Evolutionary conservation across 257 asterid species (phyloP).

Genomic region (Solanum clarkiae): DNA sequence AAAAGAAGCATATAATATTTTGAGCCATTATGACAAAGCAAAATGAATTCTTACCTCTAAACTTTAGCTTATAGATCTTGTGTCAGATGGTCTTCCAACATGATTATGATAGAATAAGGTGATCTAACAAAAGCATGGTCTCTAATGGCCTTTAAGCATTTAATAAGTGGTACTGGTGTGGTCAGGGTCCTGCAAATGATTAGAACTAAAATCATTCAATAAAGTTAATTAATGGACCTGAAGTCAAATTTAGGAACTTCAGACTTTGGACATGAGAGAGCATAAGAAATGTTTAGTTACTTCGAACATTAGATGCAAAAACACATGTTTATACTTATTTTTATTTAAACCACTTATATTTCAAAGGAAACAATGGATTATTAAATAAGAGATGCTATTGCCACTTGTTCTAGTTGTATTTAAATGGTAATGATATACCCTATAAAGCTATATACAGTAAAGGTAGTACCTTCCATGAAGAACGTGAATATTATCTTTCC

Average conservation of each 20-base stretch:
- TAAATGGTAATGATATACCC: not conserved
- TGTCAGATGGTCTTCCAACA: slow-evolving; percentile 88
- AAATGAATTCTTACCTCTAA: slow-evolving; percentile 38
- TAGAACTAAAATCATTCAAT: not conserved
- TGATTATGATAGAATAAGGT: slow-evolving; percentile 77
- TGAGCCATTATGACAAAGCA: not conserved
- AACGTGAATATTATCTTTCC: slow-evolving; percentile 60
- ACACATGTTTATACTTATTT: not conserved
- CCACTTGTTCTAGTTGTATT: not conserved
- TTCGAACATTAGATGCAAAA: not conserved
- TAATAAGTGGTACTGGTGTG: slow-evolving; percentile 60
- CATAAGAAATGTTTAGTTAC: not conserved
- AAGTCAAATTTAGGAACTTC: not conserved
- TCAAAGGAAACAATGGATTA: not conserved
- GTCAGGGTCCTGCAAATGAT: slow-evolving; percentile 68
- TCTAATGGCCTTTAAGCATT: slow-evolving; percentile 66
- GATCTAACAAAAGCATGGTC: slow-evolving; percentile 74
- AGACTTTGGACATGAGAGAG: not conserved
- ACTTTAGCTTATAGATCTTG: slow-evolving; percentile 88
- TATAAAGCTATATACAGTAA: not conserved
- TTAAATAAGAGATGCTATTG: not conserved
- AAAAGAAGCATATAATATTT: not conserved
- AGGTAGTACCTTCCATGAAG: slow-evolving; percentile 84
- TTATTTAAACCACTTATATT: not conserved
- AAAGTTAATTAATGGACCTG: not conserved